Evolutionary conservation across 2,329 filamentous ascomycete genomes (phyloP).

Genomic region (Trichophyton rubrum): DNA sequence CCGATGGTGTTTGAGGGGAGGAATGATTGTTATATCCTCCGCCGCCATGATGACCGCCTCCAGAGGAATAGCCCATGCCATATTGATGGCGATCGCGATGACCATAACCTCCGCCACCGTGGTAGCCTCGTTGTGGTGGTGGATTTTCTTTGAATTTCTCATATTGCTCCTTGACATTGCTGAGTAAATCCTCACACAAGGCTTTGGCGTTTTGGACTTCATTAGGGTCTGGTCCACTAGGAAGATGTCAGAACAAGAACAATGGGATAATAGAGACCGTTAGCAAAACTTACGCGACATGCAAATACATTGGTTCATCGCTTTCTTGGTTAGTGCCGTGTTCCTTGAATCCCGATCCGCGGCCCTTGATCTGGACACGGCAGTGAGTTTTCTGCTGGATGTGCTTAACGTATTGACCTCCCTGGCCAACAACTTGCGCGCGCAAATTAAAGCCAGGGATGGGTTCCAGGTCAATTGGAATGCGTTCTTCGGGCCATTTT

Average conservation of each 20-base stretch:
- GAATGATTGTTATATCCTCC: conserved; percentile 34
- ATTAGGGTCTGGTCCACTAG: conserved; percentile 69
- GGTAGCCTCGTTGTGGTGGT: conserved; percentile 52
- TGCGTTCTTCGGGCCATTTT: conserved; percentile 97
- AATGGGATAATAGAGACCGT: neutral
- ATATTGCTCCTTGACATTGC: conserved; percentile 78
- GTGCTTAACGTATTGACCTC: conserved; percentile 92
- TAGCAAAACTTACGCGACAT: conserved; percentile 63
- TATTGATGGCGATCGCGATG: conserved; percentile 39
- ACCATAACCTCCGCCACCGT: conserved; percentile 36
- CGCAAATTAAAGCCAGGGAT: conserved; percentile 91
- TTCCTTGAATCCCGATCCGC: conserved; percentile 88
- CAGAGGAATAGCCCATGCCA: conserved; percentile 26
- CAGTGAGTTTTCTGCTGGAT: conserved; percentile 93
- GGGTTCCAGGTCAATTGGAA: conserved; percentile 79
- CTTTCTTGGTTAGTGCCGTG: conserved; percentile 77
- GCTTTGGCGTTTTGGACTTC: conserved; percentile 81
- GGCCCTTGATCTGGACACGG: conserved; percentile 95
- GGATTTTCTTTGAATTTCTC: conserved; percentile 74
- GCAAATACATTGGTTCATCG: conserved; percentile 91
- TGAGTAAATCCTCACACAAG: conserved; percentile 75
- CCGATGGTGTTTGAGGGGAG: conserved; percentile 32
- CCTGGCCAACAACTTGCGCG: conserved; percentile 88
- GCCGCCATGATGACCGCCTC: conserved; percentile 20
- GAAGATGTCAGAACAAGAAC: conserved; percentile 22